A percentile compares a stretch with the other conserved stretches of the same genome.
Evolutionary conservation across 2,329 filamentous ascomycete genomes (phyloP).

Genomic region (Fusarium buharicum): DNA sequence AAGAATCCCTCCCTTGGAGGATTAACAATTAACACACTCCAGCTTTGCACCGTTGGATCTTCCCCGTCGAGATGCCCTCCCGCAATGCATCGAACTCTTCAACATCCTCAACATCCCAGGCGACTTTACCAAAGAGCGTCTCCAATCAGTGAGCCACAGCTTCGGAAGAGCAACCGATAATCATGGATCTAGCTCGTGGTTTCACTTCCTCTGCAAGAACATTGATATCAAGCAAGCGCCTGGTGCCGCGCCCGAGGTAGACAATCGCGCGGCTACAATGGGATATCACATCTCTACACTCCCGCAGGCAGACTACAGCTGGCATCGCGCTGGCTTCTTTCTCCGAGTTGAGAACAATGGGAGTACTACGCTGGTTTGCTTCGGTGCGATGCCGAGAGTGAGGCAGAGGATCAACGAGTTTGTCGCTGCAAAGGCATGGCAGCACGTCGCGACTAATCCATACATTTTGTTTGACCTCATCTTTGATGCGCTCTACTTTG

Average conservation of each 20-base stretch:
- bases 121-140: slow-evolving; percentile 48
- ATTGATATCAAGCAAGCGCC: slow-evolving; percentile 39
- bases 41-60: slow-evolving; percentile 48
- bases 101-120: slow-evolving; percentile 46
- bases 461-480: slow-evolving; percentile 48
- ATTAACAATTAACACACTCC: slow-evolving; percentile 1
- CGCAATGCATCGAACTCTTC: slow-evolving; percentile 45
- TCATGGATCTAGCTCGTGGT: slow-evolving; percentile 47
- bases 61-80: slow-evolving; percentile 39
- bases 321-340: slow-evolving; percentile 46
- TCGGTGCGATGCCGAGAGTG: slow-evolving; percentile 40
- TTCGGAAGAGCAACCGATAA: slow-evolving; percentile 44
- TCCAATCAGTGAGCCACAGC: slow-evolving; percentile 49
- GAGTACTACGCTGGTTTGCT: slow-evolving; percentile 40
- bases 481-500: slow-evolving; percentile 44
- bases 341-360: slow-evolving; percentile 37
- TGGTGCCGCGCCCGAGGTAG: slow-evolving; percentile 36
- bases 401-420: slow-evolving; percentile 41
- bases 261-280: slow-evolving; percentile 42
- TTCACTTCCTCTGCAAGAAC: slow-evolving; percentile 52
- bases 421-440: slow-evolving; percentile 40
- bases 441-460: slow-evolving; percentile 37
- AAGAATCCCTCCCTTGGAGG: fast-evolving
- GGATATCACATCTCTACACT: slow-evolving; percentile 41
- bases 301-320: slow-evolving; percentile 46